Evolutionary conservation across 148 eudicot genomes (phyloP).

Genomic region (Rhododendron williamsianum): DNA sequence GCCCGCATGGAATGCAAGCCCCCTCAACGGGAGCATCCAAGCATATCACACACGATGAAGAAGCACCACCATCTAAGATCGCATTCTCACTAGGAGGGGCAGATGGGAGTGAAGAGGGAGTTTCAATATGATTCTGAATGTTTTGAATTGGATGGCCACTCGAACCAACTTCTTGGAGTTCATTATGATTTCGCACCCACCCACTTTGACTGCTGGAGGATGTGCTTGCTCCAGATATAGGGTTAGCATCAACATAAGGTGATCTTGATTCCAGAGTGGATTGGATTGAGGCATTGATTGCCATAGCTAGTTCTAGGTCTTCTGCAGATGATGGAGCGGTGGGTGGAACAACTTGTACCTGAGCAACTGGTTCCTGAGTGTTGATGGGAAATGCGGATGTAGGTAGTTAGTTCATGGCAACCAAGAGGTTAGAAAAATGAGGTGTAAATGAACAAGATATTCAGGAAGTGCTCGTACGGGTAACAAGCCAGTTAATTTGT

Average conservation of each 20-base stretch:
- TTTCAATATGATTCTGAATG: too few relatives aligned
- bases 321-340: conserved; percentile 32
- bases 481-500: background rate
- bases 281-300: conserved; percentile 68
- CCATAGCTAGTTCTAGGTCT: conserved; percentile 65
- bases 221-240: conserved; percentile 27
- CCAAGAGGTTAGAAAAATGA: background rate
- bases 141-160: too few relatives aligned
- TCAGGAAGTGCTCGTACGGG: background rate
- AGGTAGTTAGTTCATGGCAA: conserved; percentile 2
- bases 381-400: conserved; percentile 63
- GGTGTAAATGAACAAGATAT: background rate
- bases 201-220: conserved; percentile 15
- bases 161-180: too few relatives aligned
- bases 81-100: background rate
- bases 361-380: conserved; percentile 4
- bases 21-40: background rate
- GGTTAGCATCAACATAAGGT: conserved; percentile 15
- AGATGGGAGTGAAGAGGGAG: too few relatives aligned
- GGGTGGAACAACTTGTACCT: conserved; percentile 20
- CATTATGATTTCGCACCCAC: too few relatives aligned
- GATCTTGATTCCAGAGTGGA: conserved; percentile 41
- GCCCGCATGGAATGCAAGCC: background rate
- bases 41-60: background rate
- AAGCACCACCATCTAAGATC: background rate